A percentile compares a stretch with the other conserved stretches of the same genome.
phyloP scores from a whole-genome alignment of 257 asterid genomes.

The Solanum paucissectum region DNA sequence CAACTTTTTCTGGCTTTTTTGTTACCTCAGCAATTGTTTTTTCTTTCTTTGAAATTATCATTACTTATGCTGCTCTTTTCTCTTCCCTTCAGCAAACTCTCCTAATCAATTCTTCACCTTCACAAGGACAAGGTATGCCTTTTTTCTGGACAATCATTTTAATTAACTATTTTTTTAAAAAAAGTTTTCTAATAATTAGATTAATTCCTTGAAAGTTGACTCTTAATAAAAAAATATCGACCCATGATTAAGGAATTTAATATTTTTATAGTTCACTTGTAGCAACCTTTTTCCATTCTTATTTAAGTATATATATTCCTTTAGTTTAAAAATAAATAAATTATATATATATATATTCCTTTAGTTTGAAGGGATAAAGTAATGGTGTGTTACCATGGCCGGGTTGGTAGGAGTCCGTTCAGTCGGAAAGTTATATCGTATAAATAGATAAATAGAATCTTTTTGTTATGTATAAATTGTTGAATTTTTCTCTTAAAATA shows the following conservation, averaged over 20 bases:
- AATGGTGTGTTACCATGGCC: background rate
- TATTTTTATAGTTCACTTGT: background rate
- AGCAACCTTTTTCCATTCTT: background rate
- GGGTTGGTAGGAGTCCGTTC: background rate
- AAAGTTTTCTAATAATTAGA: background rate
- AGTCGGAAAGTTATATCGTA: background rate
- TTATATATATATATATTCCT: background rate
- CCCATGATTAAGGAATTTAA: background rate
- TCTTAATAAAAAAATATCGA: background rate
- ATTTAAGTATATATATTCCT: background rate
- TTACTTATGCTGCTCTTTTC: conserved; percentile 13
- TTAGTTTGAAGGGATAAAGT: background rate
- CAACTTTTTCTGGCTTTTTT: background rate
- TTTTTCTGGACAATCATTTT: background rate
- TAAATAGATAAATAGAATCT: background rate
- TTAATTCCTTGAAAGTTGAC: background rate
- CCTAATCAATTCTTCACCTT: conserved; percentile 14
- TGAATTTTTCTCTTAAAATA: background rate
- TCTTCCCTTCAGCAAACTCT: conserved; percentile 27
- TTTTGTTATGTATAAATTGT: background rate
- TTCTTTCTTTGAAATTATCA: conserved; percentile 7
- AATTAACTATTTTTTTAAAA: too few species aligned
- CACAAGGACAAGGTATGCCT: conserved; percentile 20
- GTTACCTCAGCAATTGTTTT: conserved; percentile 6
- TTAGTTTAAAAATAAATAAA: background rate